These are phyloP conservation scores for Paramecium biaurelia DNA, from an alignment of 73 alveolate species.

Conservation along the genomic window DNA sequence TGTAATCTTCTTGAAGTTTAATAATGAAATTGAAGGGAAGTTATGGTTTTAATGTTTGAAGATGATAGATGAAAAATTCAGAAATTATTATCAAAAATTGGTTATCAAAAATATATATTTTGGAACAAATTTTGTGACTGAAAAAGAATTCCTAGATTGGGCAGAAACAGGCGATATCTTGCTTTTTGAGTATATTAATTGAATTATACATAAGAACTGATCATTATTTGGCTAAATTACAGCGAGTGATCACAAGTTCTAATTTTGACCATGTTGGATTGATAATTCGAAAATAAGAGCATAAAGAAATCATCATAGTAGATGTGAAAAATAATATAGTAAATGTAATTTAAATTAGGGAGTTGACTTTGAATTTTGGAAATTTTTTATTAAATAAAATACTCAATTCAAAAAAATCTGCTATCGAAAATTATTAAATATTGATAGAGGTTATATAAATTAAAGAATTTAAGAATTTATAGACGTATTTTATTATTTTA, in stretches of 20 bases:
- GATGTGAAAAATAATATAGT: not conserved
- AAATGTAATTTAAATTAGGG: not conserved
- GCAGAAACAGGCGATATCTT: slow-evolving; percentile 24
- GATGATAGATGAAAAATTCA: not conserved
- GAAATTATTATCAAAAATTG: not conserved
- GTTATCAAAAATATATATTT: not conserved
- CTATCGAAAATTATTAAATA: not conserved
- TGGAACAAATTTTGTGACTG: not conserved
- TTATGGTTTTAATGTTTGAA: not conserved
- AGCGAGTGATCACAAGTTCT: slow-evolving; percentile 1
- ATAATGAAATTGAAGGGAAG: not conserved
- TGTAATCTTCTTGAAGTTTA: not conserved
- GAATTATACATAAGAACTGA: not conserved
- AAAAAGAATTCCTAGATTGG: not conserved
- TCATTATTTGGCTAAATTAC: not conserved
- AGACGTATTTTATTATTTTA: not conserved
- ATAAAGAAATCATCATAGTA: not conserved
- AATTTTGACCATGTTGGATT: slow-evolving; percentile 4
- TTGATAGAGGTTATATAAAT: not conserved
- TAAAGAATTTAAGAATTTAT: not conserved
- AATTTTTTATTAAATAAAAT: not conserved
- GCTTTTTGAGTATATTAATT: not conserved
- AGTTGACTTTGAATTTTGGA: not conserved
- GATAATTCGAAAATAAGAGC: not conserved
- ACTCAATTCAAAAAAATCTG: not conserved